Evolutionary conservation across 2,329 filamentous ascomycete genomes (phyloP), one percentile per base, ranked within the genome.

Genomic region (Colletotrichum noveboracense): DNA sequence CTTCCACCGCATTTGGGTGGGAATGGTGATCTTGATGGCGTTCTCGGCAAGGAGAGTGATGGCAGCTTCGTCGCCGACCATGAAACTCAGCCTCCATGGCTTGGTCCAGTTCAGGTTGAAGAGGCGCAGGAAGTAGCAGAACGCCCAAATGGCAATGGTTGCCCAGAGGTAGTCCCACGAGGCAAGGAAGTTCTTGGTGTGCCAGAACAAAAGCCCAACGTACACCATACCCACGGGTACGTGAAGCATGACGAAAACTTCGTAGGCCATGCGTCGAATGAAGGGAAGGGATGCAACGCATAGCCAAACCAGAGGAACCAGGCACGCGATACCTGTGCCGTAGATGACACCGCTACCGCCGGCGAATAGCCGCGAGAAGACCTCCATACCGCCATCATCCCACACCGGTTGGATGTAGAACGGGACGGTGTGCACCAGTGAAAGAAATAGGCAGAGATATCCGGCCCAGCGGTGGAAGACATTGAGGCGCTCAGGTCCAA

Each of bases 11-110:
- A 97, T 94, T 83, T 96, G 95, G 0, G 96, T 98, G 1, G 96
- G 96, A 66, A 98, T 94, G 0, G 96, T 98, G 79, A 98, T 91
- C 84, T 98, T 98, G 86, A 98, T 93, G n/a, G 95, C 95, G 81
- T 97, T 96, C 80, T 98, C 96, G 4, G 95, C 93, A 88, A 98
- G 93, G 28, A 98, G 89, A 1, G 95, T 97, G 52, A 98, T 93
- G 30, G 95, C 95, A 1, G 95, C 96, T 85, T 98, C 96, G 80
- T 98, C 96, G 64, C 96, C 96, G 58, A 98, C 94, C 80, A 98
- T 87, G 87, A 95, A 98, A 0, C 95, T 93, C 78, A 94, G 86
- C 48, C 93, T 91, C 87, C 94, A 93, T 8, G 96, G 95, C 79
- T 94, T 94, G 43, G 92, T 88, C 96, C 96, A 98, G 85, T 98